Evolutionary conservation across 2,329 filamentous ascomycete genomes (phyloP), one percentile per base, ranked within the genome.

Genomic region (Trichoderma sp.): DNA sequence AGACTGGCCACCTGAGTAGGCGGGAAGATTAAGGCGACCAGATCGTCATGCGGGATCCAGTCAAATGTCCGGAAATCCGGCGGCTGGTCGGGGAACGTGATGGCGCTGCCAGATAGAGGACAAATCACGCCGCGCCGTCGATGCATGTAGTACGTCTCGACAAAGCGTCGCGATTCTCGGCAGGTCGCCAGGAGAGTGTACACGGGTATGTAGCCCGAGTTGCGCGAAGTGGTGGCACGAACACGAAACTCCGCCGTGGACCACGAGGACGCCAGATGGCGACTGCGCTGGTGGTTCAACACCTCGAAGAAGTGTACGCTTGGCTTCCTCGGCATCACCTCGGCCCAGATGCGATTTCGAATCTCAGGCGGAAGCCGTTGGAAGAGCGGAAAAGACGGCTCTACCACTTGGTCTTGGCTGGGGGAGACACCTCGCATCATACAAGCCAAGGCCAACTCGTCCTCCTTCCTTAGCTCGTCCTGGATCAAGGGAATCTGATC

Each of bases 401-500:
- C 29, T 15, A 12, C 12, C 7, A 15, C 5, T 10, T 12, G 52
- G 17, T 9, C 19, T 6, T n/a, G 8, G 37, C 17, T 32, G n/a
- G 50, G 45, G 3, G 32, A 35, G 19, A 34, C 12, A 5, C 22
- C 32, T 25, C 34, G 42, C 19, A 27, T 35, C 3, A 15, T 13
- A 6, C 9, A 19, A 27, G 29, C 9, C 17, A 45, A 17, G 8
- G 15, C 27, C 8, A 17, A 13, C 29, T 52, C 50, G 12, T 52
- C 52, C 5, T 25, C n/a, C 5, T 39, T 34, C 17, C 65, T 68
- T 3, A 70, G 54, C 42, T 74, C 69, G 13, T 63, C 22, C 57
- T 72, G 68, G 5, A 75, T 70, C 29, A 71, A 15, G 4, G 70
- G 63, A 25, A 71, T 39, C 35, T 74, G 72, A 32, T 72, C 57